Evolutionary conservation across 2,329 filamentous ascomycete genomes (phyloP).

Genomic region (Lasiodiplodia sp.): DNA sequence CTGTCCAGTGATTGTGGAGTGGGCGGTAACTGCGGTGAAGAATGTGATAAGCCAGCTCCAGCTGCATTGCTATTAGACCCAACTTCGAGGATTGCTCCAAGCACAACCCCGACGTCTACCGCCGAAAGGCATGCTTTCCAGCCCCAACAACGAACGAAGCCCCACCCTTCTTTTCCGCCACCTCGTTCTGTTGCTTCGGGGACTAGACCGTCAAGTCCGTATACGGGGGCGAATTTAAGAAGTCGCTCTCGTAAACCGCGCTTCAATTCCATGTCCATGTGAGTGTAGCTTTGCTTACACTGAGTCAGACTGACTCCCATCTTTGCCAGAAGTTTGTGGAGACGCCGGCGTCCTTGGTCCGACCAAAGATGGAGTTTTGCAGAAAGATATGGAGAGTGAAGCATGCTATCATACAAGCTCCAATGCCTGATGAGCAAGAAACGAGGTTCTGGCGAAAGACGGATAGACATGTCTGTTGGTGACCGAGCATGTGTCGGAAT

Average conservation of each 20-base stretch:
- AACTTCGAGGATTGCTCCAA: constrained; percentile 92
- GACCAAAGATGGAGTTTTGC: constrained; percentile 94
- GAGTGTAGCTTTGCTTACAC: constrained; percentile 93
- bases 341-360: constrained; percentile 82
- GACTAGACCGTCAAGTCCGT: constrained; percentile 92
- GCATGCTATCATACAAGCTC: constrained; percentile 98
- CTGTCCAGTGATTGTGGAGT: constrained; percentile 32
- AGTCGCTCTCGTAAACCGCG: constrained; percentile 83
- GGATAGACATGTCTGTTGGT: constrained; percentile 90
- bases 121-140: constrained; percentile 95
- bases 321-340: constrained; percentile 94
- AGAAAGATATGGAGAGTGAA: constrained; percentile 94
- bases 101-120: constrained; percentile 90
- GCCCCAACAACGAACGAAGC: constrained; percentile 96
- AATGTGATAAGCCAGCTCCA: not conserved
- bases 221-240: constrained; percentile 89
- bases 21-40: constrained; percentile 32
- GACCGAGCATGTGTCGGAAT: constrained; percentile 89
- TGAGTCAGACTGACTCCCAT: constrained; percentile 96
- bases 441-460: constrained; percentile 89
- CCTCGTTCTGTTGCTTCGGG: constrained; percentile 74
- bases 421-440: constrained; percentile 94
- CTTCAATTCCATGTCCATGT: constrained; percentile 99
- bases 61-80: constrained; percentile 56
- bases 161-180: constrained; percentile 88